Conservation (phyloP, 2,329 filamentous ascomycete species). For the Apiospora pterosperma region DNA sequence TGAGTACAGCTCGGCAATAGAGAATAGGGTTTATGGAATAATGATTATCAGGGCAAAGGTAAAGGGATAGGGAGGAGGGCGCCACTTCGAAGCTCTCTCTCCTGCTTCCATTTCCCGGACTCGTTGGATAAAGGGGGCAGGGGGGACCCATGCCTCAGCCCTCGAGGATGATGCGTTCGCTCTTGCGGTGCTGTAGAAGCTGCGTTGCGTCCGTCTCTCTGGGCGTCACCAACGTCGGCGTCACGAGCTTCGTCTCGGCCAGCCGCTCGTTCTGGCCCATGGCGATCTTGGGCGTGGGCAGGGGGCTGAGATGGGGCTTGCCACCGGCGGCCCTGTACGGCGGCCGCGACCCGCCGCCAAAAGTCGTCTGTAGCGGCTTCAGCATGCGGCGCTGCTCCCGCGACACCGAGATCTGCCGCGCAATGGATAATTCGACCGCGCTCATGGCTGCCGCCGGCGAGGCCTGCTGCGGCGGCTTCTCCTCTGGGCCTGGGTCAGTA, state of each 20-base stretch:
- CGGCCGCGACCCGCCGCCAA: conserved; percentile 17
- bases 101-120: not conserved
- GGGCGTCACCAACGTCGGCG: conserved; percentile 42
- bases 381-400: conserved; percentile 58
- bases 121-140: not conserved
- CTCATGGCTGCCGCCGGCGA: conserved; percentile 29
- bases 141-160: conserved; percentile 27
- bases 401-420: conserved; percentile 64
- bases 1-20: not conserved
- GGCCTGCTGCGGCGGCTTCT: not conserved
- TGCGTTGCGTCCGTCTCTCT: conserved; percentile 28
- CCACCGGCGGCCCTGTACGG: conserved; percentile 10
- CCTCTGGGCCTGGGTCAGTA: not conserved
- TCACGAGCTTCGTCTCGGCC: conserved; percentile 38
- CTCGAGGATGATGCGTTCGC: conserved; percentile 52
- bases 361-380: conserved; percentile 44
- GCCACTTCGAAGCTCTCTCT: not conserved
- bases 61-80: not conserved
- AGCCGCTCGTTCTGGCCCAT: conserved; percentile 31
- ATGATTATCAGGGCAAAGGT: not conserved
- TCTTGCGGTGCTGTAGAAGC: conserved; percentile 43
- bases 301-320: conserved; percentile 14
- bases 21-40: conserved; percentile 6
- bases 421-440: conserved; percentile 64
- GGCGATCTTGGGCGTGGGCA: conserved; percentile 16